These are phyloP conservation scores for Puccinia sorghi DNA, from an alignment of 1,284 basidiomycete species.

Conservation along the genomic window DNA sequence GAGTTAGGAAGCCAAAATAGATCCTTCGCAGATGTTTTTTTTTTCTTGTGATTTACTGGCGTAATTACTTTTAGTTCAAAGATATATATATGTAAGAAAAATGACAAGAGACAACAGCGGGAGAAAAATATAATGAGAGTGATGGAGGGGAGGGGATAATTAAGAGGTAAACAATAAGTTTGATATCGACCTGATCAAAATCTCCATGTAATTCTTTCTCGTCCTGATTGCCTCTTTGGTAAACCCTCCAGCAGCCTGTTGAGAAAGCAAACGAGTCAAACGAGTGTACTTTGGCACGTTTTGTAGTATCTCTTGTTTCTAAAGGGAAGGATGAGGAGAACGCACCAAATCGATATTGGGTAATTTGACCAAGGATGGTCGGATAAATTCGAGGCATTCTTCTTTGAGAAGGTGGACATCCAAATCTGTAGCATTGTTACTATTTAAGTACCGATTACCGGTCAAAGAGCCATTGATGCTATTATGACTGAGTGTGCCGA, in stretches of 20 bases:
- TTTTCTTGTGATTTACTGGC: no score
- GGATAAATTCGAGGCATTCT: slow-evolving; percentile 36
- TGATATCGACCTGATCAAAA: slow-evolving; percentile 36
- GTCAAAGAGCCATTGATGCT: background rate
- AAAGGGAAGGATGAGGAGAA: background rate
- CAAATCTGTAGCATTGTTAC: slow-evolving; percentile 16
- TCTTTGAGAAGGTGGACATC: slow-evolving; percentile 29
- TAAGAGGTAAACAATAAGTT: slow-evolving; percentile 19
- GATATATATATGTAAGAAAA: no score
- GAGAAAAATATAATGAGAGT: background rate
- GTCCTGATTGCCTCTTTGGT: slow-evolving; percentile 27
- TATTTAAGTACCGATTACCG: background rate
- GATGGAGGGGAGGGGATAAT: background rate
- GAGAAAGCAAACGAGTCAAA: background rate
- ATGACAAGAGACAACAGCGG: background rate
- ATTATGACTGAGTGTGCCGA: background rate
- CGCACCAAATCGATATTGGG: slow-evolving; percentile 48
- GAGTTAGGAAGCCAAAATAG: no score
- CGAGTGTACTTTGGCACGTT: background rate
- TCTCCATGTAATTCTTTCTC: slow-evolving; percentile 34
- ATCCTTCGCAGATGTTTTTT: no score
- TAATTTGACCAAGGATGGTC: slow-evolving; percentile 33
- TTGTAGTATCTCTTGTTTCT: background rate
- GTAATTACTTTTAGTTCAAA: no score
- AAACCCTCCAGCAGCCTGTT: slow-evolving; percentile 27